Evolutionary conservation across 2,329 filamentous ascomycete genomes (phyloP), one percentile per base, ranked within the genome.

Genomic region (Sporothrix luriei): DNA sequence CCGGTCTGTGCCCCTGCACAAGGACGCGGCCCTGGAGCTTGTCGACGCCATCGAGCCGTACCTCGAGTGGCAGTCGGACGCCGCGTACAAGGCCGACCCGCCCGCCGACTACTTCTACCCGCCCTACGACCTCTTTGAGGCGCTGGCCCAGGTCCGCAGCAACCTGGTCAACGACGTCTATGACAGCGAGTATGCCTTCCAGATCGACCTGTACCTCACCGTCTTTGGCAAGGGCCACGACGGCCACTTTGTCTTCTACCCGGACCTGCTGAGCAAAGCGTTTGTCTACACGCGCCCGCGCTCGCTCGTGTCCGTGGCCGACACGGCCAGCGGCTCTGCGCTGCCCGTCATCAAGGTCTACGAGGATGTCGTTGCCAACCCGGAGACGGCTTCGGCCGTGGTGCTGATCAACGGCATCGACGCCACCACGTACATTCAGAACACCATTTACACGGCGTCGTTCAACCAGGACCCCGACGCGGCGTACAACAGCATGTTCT

Each of bases 281-380:
- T 76, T 82, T 52, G 76, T 79, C 67, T 82, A 77, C 75, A 76
- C 75, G 71, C 78, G 72, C 73, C 77, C 69, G 71, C 75, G 68
- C 71, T 77, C 81, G 76, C 71, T 89, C 75, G 76, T 80, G 5
- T 81, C 79, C 6, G 74, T 79, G 65, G 78, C 78, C 72, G 75
- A 79, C 55, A 77, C 80, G 29, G 75, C n/a, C 43, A 29, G 19
- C 38, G 57, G 68, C 66, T 68, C 68, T 19, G 73, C 73, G 10
- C 69, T 77, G 67, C 77, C 78, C 70, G 80, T 83, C 13, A 81
- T 89, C n/a, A 84, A 83, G 69, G 78, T 87, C 3, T 87, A 87
- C 68, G 71, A 69, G 11, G 67, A 74, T 61, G 55, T 74, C 64
- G 26, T 72, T 24, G 49, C 75, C 71, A 68, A 21, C 24, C 51